Percentiles rank a stretch among this genome's conserved stretches.
phyloP scores from a whole-genome alignment of 1,284 basidiomycete species.

The Ustilago shanxiensis region DNA sequence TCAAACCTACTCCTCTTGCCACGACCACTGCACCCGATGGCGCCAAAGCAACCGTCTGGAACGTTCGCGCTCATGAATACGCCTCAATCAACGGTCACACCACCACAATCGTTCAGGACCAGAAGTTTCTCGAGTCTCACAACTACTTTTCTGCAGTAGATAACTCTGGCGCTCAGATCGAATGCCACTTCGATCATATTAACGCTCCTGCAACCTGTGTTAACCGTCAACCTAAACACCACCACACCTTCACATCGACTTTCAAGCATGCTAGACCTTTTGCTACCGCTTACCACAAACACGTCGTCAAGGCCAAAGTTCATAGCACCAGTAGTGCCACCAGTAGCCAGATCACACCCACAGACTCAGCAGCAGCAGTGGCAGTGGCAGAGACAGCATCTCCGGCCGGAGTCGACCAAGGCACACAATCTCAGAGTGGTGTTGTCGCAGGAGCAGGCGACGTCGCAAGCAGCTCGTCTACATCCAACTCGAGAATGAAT shows the following conservation, averaged over 20 bases:
- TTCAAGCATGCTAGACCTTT: constrained; percentile 36
- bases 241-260: constrained; percentile 26
- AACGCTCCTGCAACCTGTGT: constrained; percentile 32
- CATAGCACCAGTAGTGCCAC: constrained; percentile 10
- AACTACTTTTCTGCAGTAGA: constrained; percentile 42
- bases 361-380: constrained; percentile 14
- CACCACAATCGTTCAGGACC: constrained; percentile 27
- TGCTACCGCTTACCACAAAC: constrained; percentile 37
- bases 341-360: constrained; percentile 12
- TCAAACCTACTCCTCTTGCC: constrained; percentile 34
- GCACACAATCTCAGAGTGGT: background rate
- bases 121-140: constrained; percentile 41
- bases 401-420: background rate
- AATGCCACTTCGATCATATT: constrained; percentile 42
- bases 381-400: constrained; percentile 9
- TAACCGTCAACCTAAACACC: constrained; percentile 34
- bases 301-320: constrained; percentile 17
- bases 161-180: constrained; percentile 25
- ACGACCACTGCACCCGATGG: constrained; percentile 45
- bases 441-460: background rate
- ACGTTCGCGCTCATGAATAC: constrained; percentile 45
- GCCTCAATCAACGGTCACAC: constrained; percentile 36
- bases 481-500: constrained; percentile 24
- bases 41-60: constrained; percentile 45
- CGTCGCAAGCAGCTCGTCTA: constrained; percentile 9